phyloP scores from a whole-genome alignment of 441 rosid species.

The Adansonia rubrostipa region DNA sequence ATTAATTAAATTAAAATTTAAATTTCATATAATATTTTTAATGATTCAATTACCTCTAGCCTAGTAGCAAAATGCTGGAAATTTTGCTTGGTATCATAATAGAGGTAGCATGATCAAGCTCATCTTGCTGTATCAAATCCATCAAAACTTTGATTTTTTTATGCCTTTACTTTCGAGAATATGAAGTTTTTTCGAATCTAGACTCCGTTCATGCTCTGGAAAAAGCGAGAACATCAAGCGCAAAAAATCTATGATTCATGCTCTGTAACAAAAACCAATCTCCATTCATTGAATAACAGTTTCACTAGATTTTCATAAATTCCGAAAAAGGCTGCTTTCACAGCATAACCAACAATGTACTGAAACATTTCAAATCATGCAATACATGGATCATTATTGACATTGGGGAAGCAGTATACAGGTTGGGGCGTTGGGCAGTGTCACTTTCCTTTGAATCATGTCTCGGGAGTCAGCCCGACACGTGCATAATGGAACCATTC shows the following conservation, averaged over 20 bases:
- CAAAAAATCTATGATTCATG: not conserved
- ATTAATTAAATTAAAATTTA: no score
- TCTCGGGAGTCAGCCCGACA: constrained; percentile 92
- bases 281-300: constrained; percentile 6
- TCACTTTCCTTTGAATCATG: constrained; percentile 96
- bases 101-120: no score
- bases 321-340: not conserved
- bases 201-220: no score
- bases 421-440: constrained; percentile 69
- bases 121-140: not conserved
- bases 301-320: not conserved
- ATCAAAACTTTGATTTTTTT: not conserved
- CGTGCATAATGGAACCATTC: constrained; percentile 97
- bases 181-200: not conserved
- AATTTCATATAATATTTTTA: no score
- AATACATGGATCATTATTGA: constrained; percentile 34
- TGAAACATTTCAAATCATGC: not conserved
- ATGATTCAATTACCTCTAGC: no score
- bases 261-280: not conserved
- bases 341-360: not conserved
- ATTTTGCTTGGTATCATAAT: no score
- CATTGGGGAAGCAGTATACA: constrained; percentile 66
- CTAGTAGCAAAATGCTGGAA: no score
- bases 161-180: not conserved
- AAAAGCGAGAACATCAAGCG: no score